phyloP scores from a whole-genome alignment of 1,284 basidiomycete genomes.

The Sporisorium exsertum region DNA sequence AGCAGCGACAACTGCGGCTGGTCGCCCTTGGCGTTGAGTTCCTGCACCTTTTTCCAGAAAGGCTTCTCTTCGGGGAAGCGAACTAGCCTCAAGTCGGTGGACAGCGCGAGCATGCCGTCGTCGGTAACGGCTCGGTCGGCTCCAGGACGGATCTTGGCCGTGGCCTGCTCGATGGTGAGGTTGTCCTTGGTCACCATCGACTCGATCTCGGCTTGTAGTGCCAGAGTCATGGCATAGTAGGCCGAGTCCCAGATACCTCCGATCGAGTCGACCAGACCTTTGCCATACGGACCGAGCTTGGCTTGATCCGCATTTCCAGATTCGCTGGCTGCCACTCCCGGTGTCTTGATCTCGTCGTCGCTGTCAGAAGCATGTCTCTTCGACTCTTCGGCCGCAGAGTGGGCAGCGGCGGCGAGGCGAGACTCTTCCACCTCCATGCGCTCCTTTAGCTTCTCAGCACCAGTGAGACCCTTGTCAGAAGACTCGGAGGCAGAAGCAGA shows the following conservation, averaged over 20 bases:
- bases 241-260: conserved; percentile 70
- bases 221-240: conserved; percentile 60
- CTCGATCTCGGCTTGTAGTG: conserved; percentile 48
- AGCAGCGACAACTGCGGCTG: conserved; percentile 45
- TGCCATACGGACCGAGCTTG: conserved; percentile 62
- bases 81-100: conserved; percentile 56
- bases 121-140: conserved; percentile 37
- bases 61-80: conserved; percentile 58
- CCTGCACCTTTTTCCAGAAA: conserved; percentile 54
- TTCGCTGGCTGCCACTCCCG: conserved; percentile 19
- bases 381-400: conserved; percentile 47
- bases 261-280: conserved; percentile 70
- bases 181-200: conserved; percentile 35
- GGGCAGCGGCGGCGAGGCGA: conserved; percentile 42
- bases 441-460: conserved; percentile 36
- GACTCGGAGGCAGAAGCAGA: not conserved
- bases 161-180: conserved; percentile 55
- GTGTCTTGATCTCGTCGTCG: conserved; percentile 26
- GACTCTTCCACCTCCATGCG: conserved; percentile 45
- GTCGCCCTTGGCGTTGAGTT: conserved; percentile 53
- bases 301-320: not conserved
- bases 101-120: conserved; percentile 38
- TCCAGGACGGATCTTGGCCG: conserved; percentile 37
- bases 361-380: conserved; percentile 6
- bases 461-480: conserved; percentile 4